Evolutionary conservation across 169 alveolate genomes (phyloP), one percentile per base, ranked within the genome.

Genomic region (Babesia ovis): DNA sequence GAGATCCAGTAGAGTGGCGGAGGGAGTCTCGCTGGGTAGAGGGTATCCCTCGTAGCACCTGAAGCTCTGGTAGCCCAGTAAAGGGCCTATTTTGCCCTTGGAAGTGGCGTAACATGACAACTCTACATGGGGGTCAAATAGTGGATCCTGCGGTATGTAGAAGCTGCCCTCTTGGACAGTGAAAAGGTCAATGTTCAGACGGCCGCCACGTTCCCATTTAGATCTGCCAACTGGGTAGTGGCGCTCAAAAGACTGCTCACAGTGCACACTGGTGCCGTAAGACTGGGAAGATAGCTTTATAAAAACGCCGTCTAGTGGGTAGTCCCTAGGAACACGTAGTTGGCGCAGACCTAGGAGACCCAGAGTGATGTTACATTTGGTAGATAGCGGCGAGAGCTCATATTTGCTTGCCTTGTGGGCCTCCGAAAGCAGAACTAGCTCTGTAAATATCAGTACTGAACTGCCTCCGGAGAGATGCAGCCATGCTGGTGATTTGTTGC

Each of bases 91-190:
- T 4, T 6, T 11, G 9, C 74, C 74, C 50, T 31, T 34, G 1
- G 61, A 64, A 23, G 31, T 64, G 20, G 62, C 74, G 37, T 35
- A 50, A 61, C 59, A 64, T 16, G 9, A n/a, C 25, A 79, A 53
- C 55, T 91, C 90, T 37, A 94, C 74, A 46, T 64, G 86, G 9
- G 97, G 96, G 76, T 94, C 96, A 73, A 69, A 93, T 22, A 94
- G 62, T 8, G 95, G 95, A 48, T 91, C 95, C 25, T 88, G 68
- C 18, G 97, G 97, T 37, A 91, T 60, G 83, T 89, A 88, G 48
- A 92, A 84, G 16, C 89, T 87, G 25, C 90, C 48, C 32, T 87
- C 42, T 35, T 76, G 91, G 34, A 90, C 91, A 27, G 91, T 81
- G 43, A 92, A 91, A 71, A 94, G 84, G 86, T 94, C 97, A 42